Percentiles rank a stretch among this genome's conserved stretches.
Conservation (phyloP, 1,139 yeast genomes). For the Protomyces macrosporus region DNA sequence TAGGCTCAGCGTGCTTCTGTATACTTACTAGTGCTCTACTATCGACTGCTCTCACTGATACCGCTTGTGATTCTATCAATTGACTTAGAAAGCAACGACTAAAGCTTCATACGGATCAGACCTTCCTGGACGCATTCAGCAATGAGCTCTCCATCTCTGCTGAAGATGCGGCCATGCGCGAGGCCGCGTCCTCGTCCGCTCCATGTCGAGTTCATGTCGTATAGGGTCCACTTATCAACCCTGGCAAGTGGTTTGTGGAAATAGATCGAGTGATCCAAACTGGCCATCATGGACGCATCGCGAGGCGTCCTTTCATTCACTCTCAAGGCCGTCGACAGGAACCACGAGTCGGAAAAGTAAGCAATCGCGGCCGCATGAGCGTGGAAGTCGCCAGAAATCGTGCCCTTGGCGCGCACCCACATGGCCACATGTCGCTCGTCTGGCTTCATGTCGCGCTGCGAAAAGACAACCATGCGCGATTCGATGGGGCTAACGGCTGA, state of each 20-base stretch:
- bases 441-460: conserved; percentile 16
- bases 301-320: conserved; percentile 44
- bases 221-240: conserved; percentile 52
- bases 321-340: conserved; percentile 49
- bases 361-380: conserved; percentile 60
- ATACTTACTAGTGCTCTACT: too few relatives aligned
- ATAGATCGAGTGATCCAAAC: conserved; percentile 49
- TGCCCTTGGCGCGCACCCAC: conserved; percentile 47
- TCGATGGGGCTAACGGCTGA: conserved; percentile 2
- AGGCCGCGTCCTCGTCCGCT: conserved; percentile 54
- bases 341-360: conserved; percentile 56
- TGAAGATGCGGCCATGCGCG: conserved; percentile 55
- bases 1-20: not conserved
- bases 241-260: conserved; percentile 52
- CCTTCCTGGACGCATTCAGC: conserved; percentile 67
- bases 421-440: conserved; percentile 39
- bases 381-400: conserved; percentile 37
- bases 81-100: not conserved
- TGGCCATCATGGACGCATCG: conserved; percentile 50
- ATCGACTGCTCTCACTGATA: too few relatives aligned
- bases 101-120: conserved; percentile 15
- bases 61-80: too few relatives aligned
- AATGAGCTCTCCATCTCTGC: conserved; percentile 49
- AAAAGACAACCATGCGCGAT: conserved; percentile 15
- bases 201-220: conserved; percentile 46